Percentiles rank a stretch among this genome's conserved stretches.
Evolutionary conservation across 192 early-diverging fungal genomes (phyloP).

Genomic region (Backusella sp.): DNA sequence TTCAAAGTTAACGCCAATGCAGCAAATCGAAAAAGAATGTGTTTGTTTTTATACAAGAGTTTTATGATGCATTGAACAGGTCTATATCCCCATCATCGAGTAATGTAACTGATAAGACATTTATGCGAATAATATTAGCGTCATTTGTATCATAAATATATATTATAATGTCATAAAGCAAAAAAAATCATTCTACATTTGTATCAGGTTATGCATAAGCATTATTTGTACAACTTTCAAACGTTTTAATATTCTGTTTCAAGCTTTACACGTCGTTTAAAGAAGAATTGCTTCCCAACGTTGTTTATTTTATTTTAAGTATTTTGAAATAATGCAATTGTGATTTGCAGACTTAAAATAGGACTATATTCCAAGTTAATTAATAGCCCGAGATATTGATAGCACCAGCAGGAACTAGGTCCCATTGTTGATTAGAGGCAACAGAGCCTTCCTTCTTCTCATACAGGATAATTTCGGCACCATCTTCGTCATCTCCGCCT

Average conservation of each 20-base stretch:
- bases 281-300: background rate
- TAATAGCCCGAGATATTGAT: background rate
- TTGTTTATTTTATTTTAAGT: background rate
- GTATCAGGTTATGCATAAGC: background rate
- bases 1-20: background rate
- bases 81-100: background rate
- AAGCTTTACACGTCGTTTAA: background rate
- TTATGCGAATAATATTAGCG: background rate
- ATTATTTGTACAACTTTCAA: background rate
- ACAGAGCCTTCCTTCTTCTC: constrained; percentile 20
- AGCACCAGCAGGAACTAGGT: constrained; percentile 12
- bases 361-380: background rate
- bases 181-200: too few relatives aligned
- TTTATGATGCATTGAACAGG: background rate
- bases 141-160: too few relatives aligned
- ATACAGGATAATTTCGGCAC: constrained; percentile 24
- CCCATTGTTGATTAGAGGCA: constrained; percentile 26
- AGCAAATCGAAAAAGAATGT: background rate
- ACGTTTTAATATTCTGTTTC: background rate
- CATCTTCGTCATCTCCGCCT: constrained; percentile 18
- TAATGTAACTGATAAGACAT: background rate
- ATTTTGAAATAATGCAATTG: background rate
- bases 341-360: background rate
- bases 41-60: background rate
- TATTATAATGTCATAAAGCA: too few relatives aligned